These are phyloP conservation scores for Jackrogersella minutella DNA, from an alignment of 495 filamentous ascomycete species.

Conservation along the genomic window DNA sequence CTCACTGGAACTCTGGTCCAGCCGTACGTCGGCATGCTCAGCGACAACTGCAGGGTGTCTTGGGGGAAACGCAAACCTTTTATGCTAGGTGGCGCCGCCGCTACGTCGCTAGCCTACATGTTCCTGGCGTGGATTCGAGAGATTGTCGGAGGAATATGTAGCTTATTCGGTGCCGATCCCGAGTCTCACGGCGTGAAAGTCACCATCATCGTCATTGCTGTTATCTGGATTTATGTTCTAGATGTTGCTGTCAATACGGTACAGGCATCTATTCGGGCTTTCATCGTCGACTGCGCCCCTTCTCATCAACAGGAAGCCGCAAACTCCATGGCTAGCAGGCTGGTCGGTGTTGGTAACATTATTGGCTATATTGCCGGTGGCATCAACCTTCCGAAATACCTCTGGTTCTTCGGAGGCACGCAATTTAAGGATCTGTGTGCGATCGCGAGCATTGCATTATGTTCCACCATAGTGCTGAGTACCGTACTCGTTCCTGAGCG, in stretches of 20 bases:
- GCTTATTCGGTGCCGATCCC: constrained; percentile 73
- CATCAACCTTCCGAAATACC: constrained; percentile 70
- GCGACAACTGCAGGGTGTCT: constrained; percentile 79
- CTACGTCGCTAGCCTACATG: constrained; percentile 77
- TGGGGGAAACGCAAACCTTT: constrained; percentile 92
- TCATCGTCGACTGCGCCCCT: constrained; percentile 89
- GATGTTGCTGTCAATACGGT: constrained; percentile 96
- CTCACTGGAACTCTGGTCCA: constrained; percentile 87
- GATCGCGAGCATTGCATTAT: constrained; percentile 76
- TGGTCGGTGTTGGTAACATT: constrained; percentile 86
- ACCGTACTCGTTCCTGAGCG: constrained; percentile 73
- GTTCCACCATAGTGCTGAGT: constrained; percentile 70
- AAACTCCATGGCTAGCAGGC: constrained; percentile 85
- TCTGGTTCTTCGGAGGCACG: constrained; percentile 80
- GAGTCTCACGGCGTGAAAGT: constrained; percentile 67
- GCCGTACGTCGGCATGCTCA: constrained; percentile 91
- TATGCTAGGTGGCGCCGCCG: constrained; percentile 77
- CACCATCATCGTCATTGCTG: constrained; percentile 73
- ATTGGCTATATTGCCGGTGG: constrained; percentile 85
- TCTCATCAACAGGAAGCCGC: constrained; percentile 87
- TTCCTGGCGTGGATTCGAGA: constrained; percentile 84
- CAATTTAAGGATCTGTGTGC: constrained; percentile 91
- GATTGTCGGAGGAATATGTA: constrained; percentile 72
- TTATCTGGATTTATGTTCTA: constrained; percentile 82
- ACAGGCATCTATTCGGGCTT: constrained; percentile 86